Evolutionary conservation across 306 rosid species (phyloP).

Genomic region (Prunus campanulata): DNA sequence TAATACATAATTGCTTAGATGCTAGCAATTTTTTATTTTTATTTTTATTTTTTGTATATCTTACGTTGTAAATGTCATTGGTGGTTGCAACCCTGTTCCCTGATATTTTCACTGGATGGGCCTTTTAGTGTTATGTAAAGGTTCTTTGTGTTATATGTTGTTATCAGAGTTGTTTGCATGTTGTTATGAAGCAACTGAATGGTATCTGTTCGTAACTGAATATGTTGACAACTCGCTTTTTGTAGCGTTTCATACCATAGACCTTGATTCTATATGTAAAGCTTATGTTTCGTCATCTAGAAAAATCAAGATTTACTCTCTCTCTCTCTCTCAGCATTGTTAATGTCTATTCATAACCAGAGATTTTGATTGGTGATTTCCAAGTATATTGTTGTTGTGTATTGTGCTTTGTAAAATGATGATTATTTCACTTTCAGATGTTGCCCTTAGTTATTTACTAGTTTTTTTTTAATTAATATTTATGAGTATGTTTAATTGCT

Average conservation of each 20-base stretch:
- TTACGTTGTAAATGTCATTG: neutral
- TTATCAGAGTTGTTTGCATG: neutral
- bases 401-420: neutral
- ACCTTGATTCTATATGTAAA: conserved; percentile 1
- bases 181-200: neutral
- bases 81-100: neutral
- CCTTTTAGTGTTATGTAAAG: neutral
- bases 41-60: neutral
- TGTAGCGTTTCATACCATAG: neutral
- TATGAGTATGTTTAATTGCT: neutral
- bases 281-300: neutral
- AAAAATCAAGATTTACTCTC: neutral
- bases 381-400: neutral
- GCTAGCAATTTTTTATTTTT: neutral
- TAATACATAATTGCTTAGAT: neutral
- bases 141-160: neutral
- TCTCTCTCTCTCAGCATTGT: neutral
- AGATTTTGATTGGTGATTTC: neutral
- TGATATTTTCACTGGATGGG: neutral
- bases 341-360: neutral
- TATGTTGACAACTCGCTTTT: neutral
- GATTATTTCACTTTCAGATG: neutral
- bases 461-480: neutral
- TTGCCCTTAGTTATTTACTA: neutral
- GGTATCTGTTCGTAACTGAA: neutral